Conservation (phyloP, 441 rosid species). For the Geranium incanum region DNA sequence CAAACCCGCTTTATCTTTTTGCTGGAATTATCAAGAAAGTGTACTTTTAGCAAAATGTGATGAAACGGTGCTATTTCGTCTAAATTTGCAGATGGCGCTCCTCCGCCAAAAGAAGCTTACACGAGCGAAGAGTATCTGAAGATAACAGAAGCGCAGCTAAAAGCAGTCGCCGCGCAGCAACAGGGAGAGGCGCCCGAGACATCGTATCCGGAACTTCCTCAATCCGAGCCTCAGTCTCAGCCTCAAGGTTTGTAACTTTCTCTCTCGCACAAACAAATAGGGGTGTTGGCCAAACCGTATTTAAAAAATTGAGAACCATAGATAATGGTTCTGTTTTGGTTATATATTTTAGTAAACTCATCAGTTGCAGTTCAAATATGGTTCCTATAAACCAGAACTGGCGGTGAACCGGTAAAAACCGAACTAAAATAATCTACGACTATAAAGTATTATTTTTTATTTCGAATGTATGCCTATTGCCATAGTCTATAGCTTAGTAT, state of each 20-base stretch:
- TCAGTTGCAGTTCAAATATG: too few species aligned
- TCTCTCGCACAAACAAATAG: neutral
- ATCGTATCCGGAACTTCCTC: conserved; percentile 29
- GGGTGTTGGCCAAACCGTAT: too few species aligned
- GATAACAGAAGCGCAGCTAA: conserved; percentile 73
- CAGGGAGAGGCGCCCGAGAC: conserved; percentile 20
- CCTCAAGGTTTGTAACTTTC: conserved; percentile 26
- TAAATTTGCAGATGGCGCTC: conserved; percentile 42
- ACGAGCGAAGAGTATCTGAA: conserved; percentile 65
- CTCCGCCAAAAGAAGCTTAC: conserved; percentile 44
- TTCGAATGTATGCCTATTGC: too few species aligned
- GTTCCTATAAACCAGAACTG: too few species aligned
- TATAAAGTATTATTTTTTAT: too few species aligned
- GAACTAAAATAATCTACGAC: too few species aligned
- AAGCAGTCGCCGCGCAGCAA: conserved; percentile 39
- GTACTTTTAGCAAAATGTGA: neutral
- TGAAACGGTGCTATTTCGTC: conserved; percentile 5
- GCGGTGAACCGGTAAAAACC: too few species aligned
- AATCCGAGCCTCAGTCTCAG: conserved; percentile 31
- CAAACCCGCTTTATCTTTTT: neutral
- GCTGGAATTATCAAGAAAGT: too few species aligned
- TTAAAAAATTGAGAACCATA: too few species aligned
- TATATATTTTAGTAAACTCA: too few species aligned
- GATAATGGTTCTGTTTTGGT: too few species aligned
- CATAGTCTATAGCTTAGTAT: too few species aligned